Conservation (phyloP, 23 red algal genomes). For the Gracilariopsis chorda region DNA sequence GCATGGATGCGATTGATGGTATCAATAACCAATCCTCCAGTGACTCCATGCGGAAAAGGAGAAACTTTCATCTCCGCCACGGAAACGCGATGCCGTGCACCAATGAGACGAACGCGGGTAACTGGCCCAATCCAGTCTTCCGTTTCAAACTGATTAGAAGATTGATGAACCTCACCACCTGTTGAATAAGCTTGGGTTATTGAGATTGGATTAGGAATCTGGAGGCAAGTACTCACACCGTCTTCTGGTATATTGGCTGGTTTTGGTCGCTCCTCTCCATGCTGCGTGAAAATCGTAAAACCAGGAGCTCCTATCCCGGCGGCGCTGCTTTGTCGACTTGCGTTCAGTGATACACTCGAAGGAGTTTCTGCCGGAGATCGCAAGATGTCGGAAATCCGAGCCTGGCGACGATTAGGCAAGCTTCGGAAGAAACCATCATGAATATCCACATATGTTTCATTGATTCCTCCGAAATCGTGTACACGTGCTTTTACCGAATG, state of each 20-base stretch:
- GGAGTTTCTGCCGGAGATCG: not conserved
- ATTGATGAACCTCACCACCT: not conserved
- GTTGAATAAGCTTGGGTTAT: not conserved
- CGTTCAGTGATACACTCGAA: not conserved
- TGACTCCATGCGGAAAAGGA: conserved; percentile 12
- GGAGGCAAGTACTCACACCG: not conserved
- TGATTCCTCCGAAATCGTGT: conserved; percentile 22
- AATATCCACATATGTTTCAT: not conserved
- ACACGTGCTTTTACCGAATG: conserved; percentile 7
- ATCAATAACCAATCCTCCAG: conserved; percentile 9
- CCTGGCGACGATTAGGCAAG: not conserved
- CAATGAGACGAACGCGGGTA: not conserved
- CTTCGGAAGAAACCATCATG: not conserved
- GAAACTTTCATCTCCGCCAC: not conserved
- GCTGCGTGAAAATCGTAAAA: not conserved
- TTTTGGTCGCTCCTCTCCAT: not conserved
- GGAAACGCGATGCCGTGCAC: not conserved
- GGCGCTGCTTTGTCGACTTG: not conserved
- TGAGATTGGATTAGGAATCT: not conserved
- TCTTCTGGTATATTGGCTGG: not conserved
- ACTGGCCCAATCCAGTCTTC: conserved; percentile 12
- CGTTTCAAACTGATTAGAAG: not conserved
- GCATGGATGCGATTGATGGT: conserved; percentile 5
- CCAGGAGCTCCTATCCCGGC: conserved; percentile 15
- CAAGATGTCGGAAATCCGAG: not conserved